phyloP scores from a whole-genome alignment of 768 basidiomycete genomes.

The Hypholoma sublateritium region DNA sequence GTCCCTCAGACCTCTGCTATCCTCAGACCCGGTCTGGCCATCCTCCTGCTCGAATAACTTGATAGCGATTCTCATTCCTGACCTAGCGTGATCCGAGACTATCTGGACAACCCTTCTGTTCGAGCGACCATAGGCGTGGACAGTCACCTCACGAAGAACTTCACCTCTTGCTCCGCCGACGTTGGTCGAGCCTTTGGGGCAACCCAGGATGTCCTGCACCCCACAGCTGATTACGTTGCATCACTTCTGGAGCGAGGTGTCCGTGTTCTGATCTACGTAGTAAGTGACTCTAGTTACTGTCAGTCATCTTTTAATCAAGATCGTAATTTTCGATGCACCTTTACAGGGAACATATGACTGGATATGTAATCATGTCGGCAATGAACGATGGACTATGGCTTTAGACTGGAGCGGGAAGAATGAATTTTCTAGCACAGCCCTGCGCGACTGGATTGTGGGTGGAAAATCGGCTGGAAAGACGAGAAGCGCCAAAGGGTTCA shows the following conservation, averaged over 20 bases:
- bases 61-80: not conserved
- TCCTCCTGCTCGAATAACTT: not conserved
- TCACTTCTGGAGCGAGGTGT: conserved; percentile 73
- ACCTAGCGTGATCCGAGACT: conserved; percentile 55
- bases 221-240: conserved; percentile 57
- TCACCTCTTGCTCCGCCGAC: conserved; percentile 29
- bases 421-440: conserved; percentile 37
- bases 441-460: conserved; percentile 61
- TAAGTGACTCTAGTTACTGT: not conserved
- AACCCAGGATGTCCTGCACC: conserved; percentile 42
- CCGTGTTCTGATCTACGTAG: conserved; percentile 64
- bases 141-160: conserved; percentile 33
- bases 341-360: conserved; percentile 60
- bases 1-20: conserved; percentile 54
- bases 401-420: conserved; percentile 71
- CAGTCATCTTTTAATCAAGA: not conserved
- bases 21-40: conserved; percentile 40
- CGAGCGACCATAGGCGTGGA: conserved; percentile 65
- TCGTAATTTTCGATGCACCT: not conserved
- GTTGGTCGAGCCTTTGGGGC: conserved; percentile 50
- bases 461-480: conserved; percentile 40
- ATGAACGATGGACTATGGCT: conserved; percentile 66
- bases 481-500: conserved; percentile 48
- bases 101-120: conserved; percentile 58
- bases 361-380: conserved; percentile 78